Evolutionary conservation across 164 flowering plant species (phyloP).

Genomic region (Dillenia suffruticosa): DNA sequence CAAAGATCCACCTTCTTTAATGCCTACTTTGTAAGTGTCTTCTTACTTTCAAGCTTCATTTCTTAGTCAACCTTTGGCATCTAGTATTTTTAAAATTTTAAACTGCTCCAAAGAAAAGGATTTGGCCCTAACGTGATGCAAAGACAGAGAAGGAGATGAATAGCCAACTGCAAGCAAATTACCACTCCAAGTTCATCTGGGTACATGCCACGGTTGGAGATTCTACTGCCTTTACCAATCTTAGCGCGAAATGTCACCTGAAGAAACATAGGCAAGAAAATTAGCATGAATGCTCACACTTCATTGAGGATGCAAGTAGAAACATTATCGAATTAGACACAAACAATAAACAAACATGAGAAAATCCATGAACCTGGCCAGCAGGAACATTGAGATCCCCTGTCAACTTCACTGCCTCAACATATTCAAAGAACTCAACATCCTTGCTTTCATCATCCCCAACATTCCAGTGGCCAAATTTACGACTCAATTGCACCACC

Average conservation of each 20-base stretch:
- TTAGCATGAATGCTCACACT: not conserved
- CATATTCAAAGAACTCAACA: conserved; percentile 93
- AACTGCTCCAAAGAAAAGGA: too few species aligned
- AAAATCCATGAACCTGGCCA: conserved; percentile 62
- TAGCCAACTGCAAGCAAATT: conserved; percentile 15
- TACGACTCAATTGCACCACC: conserved; percentile 88
- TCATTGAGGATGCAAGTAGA: not conserved
- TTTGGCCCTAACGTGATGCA: not conserved
- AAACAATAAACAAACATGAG: not conserved
- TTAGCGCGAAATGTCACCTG: conserved; percentile 97
- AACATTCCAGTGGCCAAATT: conserved; percentile 77
- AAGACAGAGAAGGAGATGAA: conserved; percentile 5
- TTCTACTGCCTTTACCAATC: conserved; percentile 72
- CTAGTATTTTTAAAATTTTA: too few species aligned
- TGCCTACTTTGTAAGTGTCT: too few species aligned
- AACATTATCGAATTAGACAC: not conserved
- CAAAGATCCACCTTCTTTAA: too few species aligned
- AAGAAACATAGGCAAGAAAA: conserved; percentile 1
- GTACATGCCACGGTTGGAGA: conserved; percentile 61
- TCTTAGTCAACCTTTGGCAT: too few species aligned
- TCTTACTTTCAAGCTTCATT: too few species aligned
- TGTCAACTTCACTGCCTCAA: conserved; percentile 93
- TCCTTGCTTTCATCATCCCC: conserved; percentile 33
- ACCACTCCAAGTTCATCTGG: conserved; percentile 97
- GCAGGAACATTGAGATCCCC: conserved; percentile 97